A percentile compares a stretch with the other conserved stretches of the same genome.
Conservation (phyloP, 495 filamentous ascomycete genomes). For the Penicillium riverlandense region DNA sequence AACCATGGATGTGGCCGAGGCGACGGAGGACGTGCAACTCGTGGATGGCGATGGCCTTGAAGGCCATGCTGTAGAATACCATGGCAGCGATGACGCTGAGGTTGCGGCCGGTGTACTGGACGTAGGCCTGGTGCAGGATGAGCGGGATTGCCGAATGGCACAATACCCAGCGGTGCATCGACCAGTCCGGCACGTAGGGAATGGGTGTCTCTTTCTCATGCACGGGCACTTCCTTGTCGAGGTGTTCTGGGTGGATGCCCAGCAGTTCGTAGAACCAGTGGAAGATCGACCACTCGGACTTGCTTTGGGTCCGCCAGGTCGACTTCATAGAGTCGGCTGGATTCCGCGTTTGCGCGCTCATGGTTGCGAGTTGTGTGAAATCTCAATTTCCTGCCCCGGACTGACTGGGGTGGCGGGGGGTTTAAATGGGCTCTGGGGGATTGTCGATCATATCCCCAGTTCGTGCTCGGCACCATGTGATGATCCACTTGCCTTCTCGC, state of each 20-base stretch:
- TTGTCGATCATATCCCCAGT: neutral
- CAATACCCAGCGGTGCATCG: constrained; percentile 25
- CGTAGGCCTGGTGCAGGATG: constrained; percentile 21
- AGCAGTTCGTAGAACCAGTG: constrained; percentile 29
- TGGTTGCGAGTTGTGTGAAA: neutral
- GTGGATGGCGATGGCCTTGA: constrained; percentile 24
- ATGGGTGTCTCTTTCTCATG: constrained; percentile 20
- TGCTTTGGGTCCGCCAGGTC: constrained; percentile 22
- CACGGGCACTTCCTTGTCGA: constrained; percentile 17
- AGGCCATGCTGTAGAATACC: constrained; percentile 19
- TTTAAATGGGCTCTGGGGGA: neutral
- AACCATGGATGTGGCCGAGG: constrained; percentile 23
- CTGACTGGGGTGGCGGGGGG: neutral
- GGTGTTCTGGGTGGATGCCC: constrained; percentile 19
- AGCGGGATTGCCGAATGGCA: constrained; percentile 17
- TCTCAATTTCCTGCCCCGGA: no score
- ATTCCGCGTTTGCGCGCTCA: constrained; percentile 8
- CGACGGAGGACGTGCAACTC: constrained; percentile 24
- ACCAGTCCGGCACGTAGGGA: constrained; percentile 23
- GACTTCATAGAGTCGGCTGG: constrained; percentile 31
- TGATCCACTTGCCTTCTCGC: neutral
- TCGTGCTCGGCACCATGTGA: constrained; percentile 15
- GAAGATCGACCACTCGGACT: constrained; percentile 21
- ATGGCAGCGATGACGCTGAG: constrained; percentile 17
- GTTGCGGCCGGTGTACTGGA: constrained; percentile 18